phyloP scores from a whole-genome alignment of 2,329 filamentous ascomycete genomes.

The Aspergillus felis region DNA sequence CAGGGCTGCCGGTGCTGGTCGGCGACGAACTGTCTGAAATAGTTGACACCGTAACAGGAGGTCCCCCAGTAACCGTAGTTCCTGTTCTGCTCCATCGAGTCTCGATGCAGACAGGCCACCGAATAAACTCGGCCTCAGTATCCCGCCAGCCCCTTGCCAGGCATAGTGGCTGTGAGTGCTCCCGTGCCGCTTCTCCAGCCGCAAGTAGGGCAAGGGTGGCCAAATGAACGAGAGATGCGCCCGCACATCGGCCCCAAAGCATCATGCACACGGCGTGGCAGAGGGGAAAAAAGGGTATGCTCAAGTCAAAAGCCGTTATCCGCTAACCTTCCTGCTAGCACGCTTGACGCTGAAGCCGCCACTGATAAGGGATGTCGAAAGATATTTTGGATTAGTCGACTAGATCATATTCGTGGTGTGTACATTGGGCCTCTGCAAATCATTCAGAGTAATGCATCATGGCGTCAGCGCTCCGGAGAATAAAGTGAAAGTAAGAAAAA shows the following conservation, averaged over 20 bases:
- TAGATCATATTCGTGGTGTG: background rate
- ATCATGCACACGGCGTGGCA: background rate
- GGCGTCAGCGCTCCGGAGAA: background rate
- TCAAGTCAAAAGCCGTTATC: background rate
- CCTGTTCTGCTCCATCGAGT: conserved; percentile 13
- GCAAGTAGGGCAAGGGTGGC: conserved; percentile 8
- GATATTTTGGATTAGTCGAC: background rate
- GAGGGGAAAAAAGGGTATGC: background rate
- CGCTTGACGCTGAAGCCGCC: background rate
- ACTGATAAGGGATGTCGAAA: background rate
- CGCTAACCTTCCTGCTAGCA: background rate
- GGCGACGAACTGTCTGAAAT: background rate
- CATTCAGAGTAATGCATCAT: background rate
- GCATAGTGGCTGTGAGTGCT: conserved; percentile 16
- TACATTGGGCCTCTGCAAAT: background rate
- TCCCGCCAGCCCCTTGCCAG: conserved; percentile 14
- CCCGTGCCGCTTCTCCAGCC: conserved; percentile 7
- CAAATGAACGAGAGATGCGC: conserved; percentile 8
- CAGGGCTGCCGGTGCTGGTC: background rate
- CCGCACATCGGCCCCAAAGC: conserved; percentile 5
- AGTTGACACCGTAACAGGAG: background rate
- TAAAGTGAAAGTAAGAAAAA: background rate
- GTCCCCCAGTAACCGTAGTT: conserved; percentile 1
- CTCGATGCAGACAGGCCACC: conserved; percentile 25
- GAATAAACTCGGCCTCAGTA: conserved; percentile 18